Evolutionary conservation across 1,139 yeast species (phyloP), one percentile per base, ranked within the genome.

Genomic region (Kodamaea derodonti): DNA sequence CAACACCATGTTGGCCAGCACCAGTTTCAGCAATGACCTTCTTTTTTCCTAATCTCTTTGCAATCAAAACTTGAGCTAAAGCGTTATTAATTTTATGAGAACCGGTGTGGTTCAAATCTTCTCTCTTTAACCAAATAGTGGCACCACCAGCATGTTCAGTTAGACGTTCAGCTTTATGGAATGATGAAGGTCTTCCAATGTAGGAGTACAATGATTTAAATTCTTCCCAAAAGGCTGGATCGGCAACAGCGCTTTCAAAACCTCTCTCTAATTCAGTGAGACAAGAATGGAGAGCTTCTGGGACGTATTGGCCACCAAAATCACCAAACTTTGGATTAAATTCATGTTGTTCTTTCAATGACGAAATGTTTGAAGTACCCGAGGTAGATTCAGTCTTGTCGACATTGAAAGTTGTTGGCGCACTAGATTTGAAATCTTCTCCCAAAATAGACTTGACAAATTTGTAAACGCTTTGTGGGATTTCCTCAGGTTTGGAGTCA

Each of bases 1-100:
- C 99, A 29, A 92, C 99, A 68, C 99, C 99, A 58, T 92, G 99
- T 69, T 92, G 99, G 44, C 99, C 99, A 36, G 99, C 99, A 62
- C 99, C 99, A 30, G 99, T 92, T 68, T 92, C 99, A 30, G 99
- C 99, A 58, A 92, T 92, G 42, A 92, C 78, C 50, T 84, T 80
- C 42, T 69, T 80, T 69, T 92, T 92, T 32, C 98, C 98, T 48
- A 94, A 72, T 60, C 98, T 77, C 60, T 75, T 85, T 24, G 98
- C 98, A 48, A 92, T 72, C 42, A 92, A 71, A 16, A 87, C 92
- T 69, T 92, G 99, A 14, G 97, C 97, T 45, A 92, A 66, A 17
- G 98, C 97, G 53, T 92, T 92, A 64, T 92, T 92, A 58, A 92
- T 92, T 65, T 92, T 92, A 67, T 92, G 99, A 27, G 95, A 85